Percentiles rank a stretch among this genome's conserved stretches.
Evolutionary conservation across 164 flowering plant species (phyloP).

Genomic region (Magnolia officinalis): DNA sequence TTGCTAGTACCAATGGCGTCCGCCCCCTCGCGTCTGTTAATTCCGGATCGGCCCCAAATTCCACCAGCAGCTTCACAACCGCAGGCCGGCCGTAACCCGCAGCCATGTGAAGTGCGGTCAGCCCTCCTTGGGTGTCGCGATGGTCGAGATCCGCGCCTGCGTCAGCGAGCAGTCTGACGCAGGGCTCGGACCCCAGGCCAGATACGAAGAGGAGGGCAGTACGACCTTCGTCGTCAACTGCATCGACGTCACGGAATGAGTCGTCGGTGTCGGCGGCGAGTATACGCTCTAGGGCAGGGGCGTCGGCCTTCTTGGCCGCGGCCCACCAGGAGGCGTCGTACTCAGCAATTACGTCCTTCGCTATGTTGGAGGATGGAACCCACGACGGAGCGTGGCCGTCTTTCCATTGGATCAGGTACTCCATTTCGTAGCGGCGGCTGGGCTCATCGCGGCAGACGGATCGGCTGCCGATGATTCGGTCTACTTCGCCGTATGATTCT

Average conservation of each 20-base stretch:
- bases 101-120: conserved; percentile 91
- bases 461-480: conserved; percentile 76
- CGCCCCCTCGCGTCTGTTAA: conserved; percentile 54
- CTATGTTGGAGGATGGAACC: conserved; percentile 70
- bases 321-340: conserved; percentile 96
- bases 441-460: conserved; percentile 16
- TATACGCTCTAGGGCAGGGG: conserved; percentile 35
- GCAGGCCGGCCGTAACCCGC: conserved; percentile 85
- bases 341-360: conserved; percentile 80
- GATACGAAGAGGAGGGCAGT: conserved; percentile 82
- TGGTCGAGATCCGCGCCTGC: conserved; percentile 73
- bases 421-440: conserved; percentile 47
- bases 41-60: conserved; percentile 78
- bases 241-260: conserved; percentile 59
- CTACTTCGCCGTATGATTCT: conserved; percentile 81
- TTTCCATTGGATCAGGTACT: conserved; percentile 87
- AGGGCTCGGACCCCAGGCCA: conserved; percentile 79
- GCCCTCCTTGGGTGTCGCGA: conserved; percentile 56
- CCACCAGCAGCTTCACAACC: conserved; percentile 43
- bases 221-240: conserved; percentile 78
- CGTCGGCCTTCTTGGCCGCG: conserved; percentile 92
- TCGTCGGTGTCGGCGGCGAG: conserved; percentile 28
- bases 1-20: conserved; percentile 65
- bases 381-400: conserved; percentile 88
- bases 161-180: conserved; percentile 50